Percentiles rank a stretch among this genome's conserved stretches.
phyloP scores from a whole-genome alignment of 371 early-diverging fungal species.

The Catenaria anguillulae region DNA sequence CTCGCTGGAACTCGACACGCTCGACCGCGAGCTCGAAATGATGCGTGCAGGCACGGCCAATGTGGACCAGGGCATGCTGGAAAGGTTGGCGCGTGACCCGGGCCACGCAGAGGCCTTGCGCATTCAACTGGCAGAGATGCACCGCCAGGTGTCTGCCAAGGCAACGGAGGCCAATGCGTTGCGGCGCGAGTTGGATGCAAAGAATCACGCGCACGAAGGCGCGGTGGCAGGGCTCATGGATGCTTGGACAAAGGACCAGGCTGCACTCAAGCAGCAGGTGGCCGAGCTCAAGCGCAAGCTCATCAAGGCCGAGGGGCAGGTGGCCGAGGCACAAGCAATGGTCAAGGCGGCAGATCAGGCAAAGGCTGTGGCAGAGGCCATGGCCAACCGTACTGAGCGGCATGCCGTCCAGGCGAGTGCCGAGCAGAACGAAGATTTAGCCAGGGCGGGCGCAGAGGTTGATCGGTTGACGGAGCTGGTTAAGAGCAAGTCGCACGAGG shows the following conservation, averaged over 20 bases:
- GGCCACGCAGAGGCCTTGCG: slow-evolving; percentile 11
- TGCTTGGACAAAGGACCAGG: slow-evolving; percentile 18
- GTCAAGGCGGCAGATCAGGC: slow-evolving; percentile 14
- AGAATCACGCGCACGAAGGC: background rate
- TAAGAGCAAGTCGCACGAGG: background rate
- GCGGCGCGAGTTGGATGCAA: slow-evolving; percentile 15
- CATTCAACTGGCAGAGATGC: slow-evolving; percentile 11
- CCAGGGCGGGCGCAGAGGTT: slow-evolving; percentile 5
- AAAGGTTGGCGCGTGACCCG: slow-evolving; percentile 12
- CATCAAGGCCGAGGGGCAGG: slow-evolving; percentile 13
- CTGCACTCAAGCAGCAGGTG: slow-evolving; percentile 10
- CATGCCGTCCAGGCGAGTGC: slow-evolving; percentile 10
- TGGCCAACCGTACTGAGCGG: background rate
- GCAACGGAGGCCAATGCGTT: slow-evolving; percentile 13
- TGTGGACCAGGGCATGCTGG: slow-evolving; percentile 8
- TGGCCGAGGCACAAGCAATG: slow-evolving; percentile 13
- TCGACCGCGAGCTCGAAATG: slow-evolving; percentile 19
- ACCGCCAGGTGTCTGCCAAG: slow-evolving; percentile 12
- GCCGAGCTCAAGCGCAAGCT: slow-evolving; percentile 10
- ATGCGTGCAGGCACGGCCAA: slow-evolving; percentile 7
- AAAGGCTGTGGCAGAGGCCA: slow-evolving; percentile 7
- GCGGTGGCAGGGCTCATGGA: slow-evolving; percentile 13
- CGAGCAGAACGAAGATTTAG: slow-evolving; percentile 17
- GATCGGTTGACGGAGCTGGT: background rate
- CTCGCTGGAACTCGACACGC: slow-evolving; percentile 19